Evolutionary conservation across 176 grass and related monocot species (phyloP).

Genomic region (Oryza brachyantha): DNA sequence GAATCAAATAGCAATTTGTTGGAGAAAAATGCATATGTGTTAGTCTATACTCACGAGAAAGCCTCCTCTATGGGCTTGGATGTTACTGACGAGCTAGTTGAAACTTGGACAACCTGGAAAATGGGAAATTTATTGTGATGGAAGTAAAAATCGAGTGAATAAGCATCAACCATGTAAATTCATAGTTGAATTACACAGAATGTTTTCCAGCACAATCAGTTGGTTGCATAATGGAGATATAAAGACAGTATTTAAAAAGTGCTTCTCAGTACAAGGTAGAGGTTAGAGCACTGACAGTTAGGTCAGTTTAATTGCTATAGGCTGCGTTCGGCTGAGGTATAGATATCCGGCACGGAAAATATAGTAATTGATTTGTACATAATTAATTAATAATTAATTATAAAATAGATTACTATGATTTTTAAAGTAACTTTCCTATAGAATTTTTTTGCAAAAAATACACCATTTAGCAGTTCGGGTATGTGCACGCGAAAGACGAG

Average conservation of each 20-base stretch:
- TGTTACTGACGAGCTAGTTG: constrained; percentile 56
- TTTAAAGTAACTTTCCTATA: too few relatives aligned
- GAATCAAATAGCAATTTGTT: background rate
- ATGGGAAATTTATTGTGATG: constrained; percentile 12
- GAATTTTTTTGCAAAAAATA: too few relatives aligned
- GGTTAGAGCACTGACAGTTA: background rate
- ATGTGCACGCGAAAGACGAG: too few relatives aligned
- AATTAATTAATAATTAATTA: too few relatives aligned
- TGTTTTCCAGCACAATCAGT: background rate
- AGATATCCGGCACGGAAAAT: too few relatives aligned
- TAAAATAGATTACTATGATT: too few relatives aligned
- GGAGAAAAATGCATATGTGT: constrained; percentile 1
- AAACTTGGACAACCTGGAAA: constrained; percentile 88
- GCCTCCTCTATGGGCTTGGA: constrained; percentile 62
- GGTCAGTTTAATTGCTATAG: background rate
- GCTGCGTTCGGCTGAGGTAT: too few relatives aligned
- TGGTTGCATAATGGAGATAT: background rate
- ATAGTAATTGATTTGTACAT: too few relatives aligned
- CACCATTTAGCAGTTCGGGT: too few relatives aligned
- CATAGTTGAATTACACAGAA: background rate
- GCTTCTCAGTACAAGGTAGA: background rate
- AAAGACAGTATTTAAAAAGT: background rate
- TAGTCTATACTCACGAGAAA: constrained; percentile 50
- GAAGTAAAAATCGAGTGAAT: constrained; percentile 15
- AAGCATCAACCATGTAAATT: background rate